A percentile compares a stretch with the other conserved stretches of the same genome.
These are phyloP conservation scores for Austropuccinia psidii DNA, from an alignment of 1,284 basidiomycete genomes.

Conservation along the genomic window DNA sequence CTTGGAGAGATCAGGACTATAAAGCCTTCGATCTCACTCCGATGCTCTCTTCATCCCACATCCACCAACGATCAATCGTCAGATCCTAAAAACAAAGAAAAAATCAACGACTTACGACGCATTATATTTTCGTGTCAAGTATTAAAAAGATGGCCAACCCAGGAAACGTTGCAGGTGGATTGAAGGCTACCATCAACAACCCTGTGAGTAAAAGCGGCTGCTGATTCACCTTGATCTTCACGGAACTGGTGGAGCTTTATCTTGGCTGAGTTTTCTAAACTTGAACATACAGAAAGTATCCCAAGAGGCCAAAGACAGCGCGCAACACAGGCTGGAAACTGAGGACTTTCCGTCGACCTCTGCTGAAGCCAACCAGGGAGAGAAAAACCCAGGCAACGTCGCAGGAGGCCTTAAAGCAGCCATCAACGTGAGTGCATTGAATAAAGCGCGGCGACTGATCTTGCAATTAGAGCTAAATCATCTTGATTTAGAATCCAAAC, in stretches of 20 bases:
- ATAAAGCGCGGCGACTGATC: neutral
- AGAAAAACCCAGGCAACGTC: conserved; percentile 13
- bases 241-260: neutral
- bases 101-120: conserved; percentile 19
- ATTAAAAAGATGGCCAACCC: conserved; percentile 29
- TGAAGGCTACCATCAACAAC: conserved; percentile 26
- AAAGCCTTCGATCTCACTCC: neutral
- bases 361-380: neutral
- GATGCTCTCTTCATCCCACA: neutral
- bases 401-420: conserved; percentile 23
- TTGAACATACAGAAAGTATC: conserved; percentile 30
- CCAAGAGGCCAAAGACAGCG: conserved; percentile 21
- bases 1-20: no score
- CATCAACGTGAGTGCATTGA: conserved; percentile 2
- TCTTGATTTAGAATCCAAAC: conserved; percentile 8
- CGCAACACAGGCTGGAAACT: conserved; percentile 13
- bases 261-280: neutral
- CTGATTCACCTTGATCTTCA: neutral
- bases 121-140: conserved; percentile 28
- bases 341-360: conserved; percentile 15
- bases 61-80: no score
- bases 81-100: no score
- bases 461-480: neutral
- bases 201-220: conserved; percentile 4
- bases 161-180: conserved; percentile 21